A percentile compares a stretch with the other conserved stretches of the same genome.
Conservation (phyloP, 2,329 filamentous ascomycete species). For the Polytolypa hystricis region DNA sequence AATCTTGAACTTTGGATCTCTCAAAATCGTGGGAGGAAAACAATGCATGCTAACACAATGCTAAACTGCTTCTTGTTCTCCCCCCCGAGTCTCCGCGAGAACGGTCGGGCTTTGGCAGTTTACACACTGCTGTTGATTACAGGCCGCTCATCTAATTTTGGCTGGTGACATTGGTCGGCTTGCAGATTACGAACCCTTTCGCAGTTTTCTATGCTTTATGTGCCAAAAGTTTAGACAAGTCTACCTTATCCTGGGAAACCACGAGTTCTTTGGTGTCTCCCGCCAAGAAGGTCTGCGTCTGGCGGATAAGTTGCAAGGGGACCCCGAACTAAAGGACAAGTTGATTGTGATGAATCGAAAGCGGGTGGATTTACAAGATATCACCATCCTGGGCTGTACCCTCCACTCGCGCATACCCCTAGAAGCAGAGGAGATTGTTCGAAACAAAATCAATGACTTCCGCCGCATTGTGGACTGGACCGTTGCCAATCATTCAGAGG, state of each 20-base stretch:
- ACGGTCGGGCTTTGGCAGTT: no score
- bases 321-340: conserved; percentile 10
- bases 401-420: conserved; percentile 42
- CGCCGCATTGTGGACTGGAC: conserved; percentile 41
- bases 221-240: conserved; percentile 19
- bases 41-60: no score
- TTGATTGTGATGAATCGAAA: conserved; percentile 15
- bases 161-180: conserved; percentile 26
- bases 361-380: conserved; percentile 13
- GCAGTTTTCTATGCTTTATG: conserved; percentile 17
- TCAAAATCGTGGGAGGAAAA: no score
- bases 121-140: no score
- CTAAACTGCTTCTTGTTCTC: no score
- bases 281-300: conserved; percentile 12
- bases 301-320: conserved; percentile 13
- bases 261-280: conserved; percentile 27
- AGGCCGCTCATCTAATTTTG: conserved; percentile 16
- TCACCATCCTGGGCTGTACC: conserved; percentile 46
- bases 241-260: conserved; percentile 25
- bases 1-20: no score
- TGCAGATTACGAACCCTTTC: conserved; percentile 14
- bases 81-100: no score
- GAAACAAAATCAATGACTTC: conserved; percentile 41
- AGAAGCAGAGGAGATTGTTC: conserved; percentile 28
- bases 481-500: conserved; percentile 36